Conservation (phyloP, 176 grass and related monocot species). For the Oryza rufipogon region DNA sequence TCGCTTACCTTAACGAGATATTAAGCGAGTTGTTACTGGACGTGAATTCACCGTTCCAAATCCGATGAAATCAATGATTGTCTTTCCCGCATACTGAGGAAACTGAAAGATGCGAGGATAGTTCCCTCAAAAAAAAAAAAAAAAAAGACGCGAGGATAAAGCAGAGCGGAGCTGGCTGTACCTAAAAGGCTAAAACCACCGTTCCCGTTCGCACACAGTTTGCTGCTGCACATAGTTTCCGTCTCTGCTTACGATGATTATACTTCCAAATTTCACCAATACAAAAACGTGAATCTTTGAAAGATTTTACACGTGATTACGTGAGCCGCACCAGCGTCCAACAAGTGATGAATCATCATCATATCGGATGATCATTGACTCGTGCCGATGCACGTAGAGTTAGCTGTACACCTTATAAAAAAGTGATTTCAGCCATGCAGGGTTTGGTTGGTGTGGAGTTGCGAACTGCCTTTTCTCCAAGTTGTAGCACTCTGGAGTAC, state of each 20-base stretch:
- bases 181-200: background rate
- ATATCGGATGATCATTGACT: slow-evolving; percentile 7
- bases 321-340: background rate
- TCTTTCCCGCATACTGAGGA: no score
- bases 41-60: no score
- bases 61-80: no score
- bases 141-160: background rate
- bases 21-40: no score
- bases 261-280: background rate
- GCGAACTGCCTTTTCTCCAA: background rate
- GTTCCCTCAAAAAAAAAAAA: no score
- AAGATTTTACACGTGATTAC: background rate
- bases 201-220: background rate
- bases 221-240: slow-evolving; percentile 20
- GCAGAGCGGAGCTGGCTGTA: background rate
- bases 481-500: background rate
- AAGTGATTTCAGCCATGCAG: background rate
- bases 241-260: background rate
- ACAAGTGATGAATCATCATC: background rate
- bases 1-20: no score
- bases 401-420: background rate
- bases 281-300: background rate
- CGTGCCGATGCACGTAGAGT: background rate
- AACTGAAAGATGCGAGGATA: background rate
- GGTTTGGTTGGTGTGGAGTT: background rate